Evolutionary conservation across 1,284 basidiomycete genomes (phyloP).

Genomic region (Phylloporus sp.): DNA sequence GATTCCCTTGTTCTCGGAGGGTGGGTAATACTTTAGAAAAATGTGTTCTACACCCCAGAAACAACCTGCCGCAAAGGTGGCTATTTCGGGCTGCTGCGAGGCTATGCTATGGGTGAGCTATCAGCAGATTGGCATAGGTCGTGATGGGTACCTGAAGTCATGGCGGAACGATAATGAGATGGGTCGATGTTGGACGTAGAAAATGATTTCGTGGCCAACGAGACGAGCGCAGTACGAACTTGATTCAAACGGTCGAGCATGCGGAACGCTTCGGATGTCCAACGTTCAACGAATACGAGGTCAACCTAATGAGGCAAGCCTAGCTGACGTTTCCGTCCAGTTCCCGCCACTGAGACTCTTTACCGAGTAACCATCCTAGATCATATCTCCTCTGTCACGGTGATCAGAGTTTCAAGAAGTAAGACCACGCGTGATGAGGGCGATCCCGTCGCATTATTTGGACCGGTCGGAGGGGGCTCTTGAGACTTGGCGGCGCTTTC

Average conservation of each 20-base stretch:
- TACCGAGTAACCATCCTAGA: too few species aligned
- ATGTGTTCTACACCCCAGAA: slow-evolving; percentile 90
- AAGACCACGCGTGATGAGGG: too few species aligned
- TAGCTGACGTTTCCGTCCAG: too few species aligned
- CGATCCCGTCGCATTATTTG: too few species aligned
- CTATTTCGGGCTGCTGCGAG: slow-evolving; percentile 52
- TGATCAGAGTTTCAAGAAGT: too few species aligned
- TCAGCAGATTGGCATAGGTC: not conserved
- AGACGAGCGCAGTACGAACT: slow-evolving; percentile 16
- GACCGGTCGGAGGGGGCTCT: too few species aligned
- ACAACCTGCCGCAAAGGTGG: slow-evolving; percentile 83
- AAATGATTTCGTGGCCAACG: slow-evolving; percentile 21
- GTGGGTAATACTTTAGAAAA: slow-evolving; percentile 81
- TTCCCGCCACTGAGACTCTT: too few species aligned
- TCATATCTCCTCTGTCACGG: too few species aligned
- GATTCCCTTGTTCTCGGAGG: slow-evolving; percentile 66
- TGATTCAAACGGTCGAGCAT: not conserved
- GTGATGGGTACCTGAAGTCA: slow-evolving; percentile 28
- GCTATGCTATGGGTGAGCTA: slow-evolving; percentile 8
- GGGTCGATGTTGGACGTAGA: slow-evolving; percentile 23
- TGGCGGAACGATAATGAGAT: slow-evolving; percentile 34
- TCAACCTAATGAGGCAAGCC: too few species aligned
- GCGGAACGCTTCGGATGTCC: not conserved
- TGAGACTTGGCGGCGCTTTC: too few species aligned
- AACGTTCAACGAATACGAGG: too few species aligned